Evolutionary conservation across 495 filamentous ascomycete species (phyloP).

Genomic region (Chaetomium cochliodes): DNA sequence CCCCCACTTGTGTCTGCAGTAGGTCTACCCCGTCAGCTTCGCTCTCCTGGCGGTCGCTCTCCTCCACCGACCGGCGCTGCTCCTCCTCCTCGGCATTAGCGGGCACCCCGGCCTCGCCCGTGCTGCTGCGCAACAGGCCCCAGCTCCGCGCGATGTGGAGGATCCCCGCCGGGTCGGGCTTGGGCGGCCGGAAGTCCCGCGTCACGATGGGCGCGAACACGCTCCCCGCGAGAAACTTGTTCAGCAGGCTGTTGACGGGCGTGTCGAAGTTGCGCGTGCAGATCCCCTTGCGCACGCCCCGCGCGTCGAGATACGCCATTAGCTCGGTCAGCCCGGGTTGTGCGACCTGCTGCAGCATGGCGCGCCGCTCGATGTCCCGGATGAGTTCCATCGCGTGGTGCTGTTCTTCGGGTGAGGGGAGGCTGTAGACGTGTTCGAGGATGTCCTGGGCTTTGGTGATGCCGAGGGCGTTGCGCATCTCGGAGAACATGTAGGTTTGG

Average conservation of each 20-base stretch:
- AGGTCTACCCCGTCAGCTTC: constrained; percentile 14
- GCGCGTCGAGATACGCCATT: constrained; percentile 75
- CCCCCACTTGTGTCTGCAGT: constrained; percentile 23
- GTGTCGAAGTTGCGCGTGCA: constrained; percentile 95
- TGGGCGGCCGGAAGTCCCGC: constrained; percentile 76
- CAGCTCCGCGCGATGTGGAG: constrained; percentile 76
- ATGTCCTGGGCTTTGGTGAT: constrained; percentile 76
- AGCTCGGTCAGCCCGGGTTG: constrained; percentile 73
- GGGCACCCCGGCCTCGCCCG: constrained; percentile 29
- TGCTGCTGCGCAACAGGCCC: constrained; percentile 57
- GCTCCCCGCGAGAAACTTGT: constrained; percentile 65
- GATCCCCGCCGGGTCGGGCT: constrained; percentile 86
- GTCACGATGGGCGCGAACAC: constrained; percentile 83
- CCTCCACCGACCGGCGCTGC: constrained; percentile 18
- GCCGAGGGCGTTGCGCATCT: constrained; percentile 69
- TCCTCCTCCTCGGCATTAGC: constrained; percentile 26
- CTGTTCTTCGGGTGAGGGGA: constrained; percentile 59
- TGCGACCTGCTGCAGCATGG: constrained; percentile 74
- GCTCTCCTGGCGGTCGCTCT: constrained; percentile 19
- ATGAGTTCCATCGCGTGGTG: constrained; percentile 67
- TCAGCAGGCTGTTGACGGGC: constrained; percentile 62
- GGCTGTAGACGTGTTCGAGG: constrained; percentile 77
- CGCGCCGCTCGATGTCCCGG: constrained; percentile 71
- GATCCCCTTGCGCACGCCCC: constrained; percentile 69
- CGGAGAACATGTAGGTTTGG: constrained; percentile 89